phyloP scores from a whole-genome alignment of 2,329 filamentous ascomycete genomes.

The Trichoderma polysporum region DNA sequence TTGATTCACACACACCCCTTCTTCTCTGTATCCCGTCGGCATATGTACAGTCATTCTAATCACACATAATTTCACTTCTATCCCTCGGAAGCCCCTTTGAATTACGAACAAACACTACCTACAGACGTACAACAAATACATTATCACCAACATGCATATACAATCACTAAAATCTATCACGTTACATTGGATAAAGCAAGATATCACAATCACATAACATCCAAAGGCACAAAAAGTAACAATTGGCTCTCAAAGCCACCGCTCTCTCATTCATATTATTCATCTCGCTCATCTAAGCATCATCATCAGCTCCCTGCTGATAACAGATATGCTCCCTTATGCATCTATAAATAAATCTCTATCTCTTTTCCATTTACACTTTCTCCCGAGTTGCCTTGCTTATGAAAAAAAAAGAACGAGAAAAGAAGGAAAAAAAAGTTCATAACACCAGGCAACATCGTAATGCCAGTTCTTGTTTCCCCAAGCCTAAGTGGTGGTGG shows the following conservation, averaged over 20 bases:
- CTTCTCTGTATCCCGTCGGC: neutral
- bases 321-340: neutral
- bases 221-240: neutral
- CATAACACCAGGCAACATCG: constrained; percentile 4
- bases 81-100: too few relatives aligned
- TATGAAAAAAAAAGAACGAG: neutral
- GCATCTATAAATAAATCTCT: constrained; percentile 27
- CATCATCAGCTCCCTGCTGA: constrained; percentile 24
- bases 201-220: neutral
- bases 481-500: neutral
- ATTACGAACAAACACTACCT: too few relatives aligned
- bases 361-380: neutral
- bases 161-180: neutral
- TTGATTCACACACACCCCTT: neutral
- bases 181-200: too few relatives aligned
- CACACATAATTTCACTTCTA: too few relatives aligned
- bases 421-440: neutral
- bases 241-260: neutral
- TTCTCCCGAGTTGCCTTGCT: neutral
- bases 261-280: neutral
- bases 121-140: too few relatives aligned
- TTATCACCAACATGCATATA: neutral
- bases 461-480: constrained; percentile 15
- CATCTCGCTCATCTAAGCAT: constrained; percentile 10
- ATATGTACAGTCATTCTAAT: too few relatives aligned